Conservation (phyloP, 1,284 basidiomycete species). For the Leccinum pachyderme region DNA sequence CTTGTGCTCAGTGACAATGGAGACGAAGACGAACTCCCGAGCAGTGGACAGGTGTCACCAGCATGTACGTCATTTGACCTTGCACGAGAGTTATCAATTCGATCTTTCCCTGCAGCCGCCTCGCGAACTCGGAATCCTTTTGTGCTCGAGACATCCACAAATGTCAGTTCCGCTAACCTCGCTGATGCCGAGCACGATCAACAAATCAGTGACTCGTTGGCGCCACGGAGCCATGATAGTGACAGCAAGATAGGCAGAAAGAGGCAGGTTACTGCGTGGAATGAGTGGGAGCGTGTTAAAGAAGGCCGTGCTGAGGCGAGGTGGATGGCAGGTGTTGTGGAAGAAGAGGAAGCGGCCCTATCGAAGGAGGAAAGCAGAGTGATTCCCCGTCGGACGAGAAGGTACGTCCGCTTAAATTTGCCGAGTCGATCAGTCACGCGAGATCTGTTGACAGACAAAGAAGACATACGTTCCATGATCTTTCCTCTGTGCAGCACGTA, state of each 20-base stretch:
- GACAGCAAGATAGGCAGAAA: slow-evolving; percentile 6
- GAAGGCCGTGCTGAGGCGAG: slow-evolving; percentile 22
- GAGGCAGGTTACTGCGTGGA: slow-evolving; percentile 48
- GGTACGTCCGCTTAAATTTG: slow-evolving; percentile 13
- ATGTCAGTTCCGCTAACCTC: slow-evolving; percentile 44
- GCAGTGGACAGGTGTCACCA: slow-evolving; percentile 73
- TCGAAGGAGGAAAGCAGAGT: slow-evolving; percentile 5
- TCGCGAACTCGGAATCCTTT: slow-evolving; percentile 43
- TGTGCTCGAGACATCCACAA: slow-evolving; percentile 38
- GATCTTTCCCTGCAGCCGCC: slow-evolving; percentile 30
- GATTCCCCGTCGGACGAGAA: slow-evolving; percentile 12
- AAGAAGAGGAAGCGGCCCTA: slow-evolving; percentile 5
- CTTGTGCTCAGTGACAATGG: slow-evolving; percentile 31
- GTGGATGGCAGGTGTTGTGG: slow-evolving; percentile 20
- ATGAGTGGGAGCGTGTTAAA: slow-evolving; percentile 38
- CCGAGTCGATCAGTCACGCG: slow-evolving; percentile 10
- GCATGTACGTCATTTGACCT: slow-evolving; percentile 44
- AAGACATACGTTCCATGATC: slow-evolving; percentile 64
- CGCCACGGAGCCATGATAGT: slow-evolving; percentile 1
- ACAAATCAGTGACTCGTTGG: slow-evolving; percentile 9
- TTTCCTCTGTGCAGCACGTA: slow-evolving; percentile 42
- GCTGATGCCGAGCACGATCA: slow-evolving; percentile 16
- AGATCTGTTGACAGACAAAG: slow-evolving; percentile 25
- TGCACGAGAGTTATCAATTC: slow-evolving; percentile 7
- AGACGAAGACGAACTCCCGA: slow-evolving; percentile 63